Base-by-base conservation (phyloP, 192 early-diverging fungal genomes). In the Lobosporangium transversale region DNA sequence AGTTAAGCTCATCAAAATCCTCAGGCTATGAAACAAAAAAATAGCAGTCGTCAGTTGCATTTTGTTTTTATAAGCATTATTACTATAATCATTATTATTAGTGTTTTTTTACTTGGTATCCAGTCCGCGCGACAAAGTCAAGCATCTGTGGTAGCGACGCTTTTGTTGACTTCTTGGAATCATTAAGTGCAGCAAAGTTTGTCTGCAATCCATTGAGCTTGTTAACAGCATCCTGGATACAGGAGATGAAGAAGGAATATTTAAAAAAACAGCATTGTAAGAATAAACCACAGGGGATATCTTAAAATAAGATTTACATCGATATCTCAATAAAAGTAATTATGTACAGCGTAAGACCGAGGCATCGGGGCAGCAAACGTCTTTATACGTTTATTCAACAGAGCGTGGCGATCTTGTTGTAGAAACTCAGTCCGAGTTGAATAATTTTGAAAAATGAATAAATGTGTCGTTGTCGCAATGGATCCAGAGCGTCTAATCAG, bases 121-220 rank as follows among this genome's bases (percentile, higher is more conserved):
- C 93, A n/a, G 91, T 86, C 17, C 89, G 79, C 14, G 71, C 65
- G n/a, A 94, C 65, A 73, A 84, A 91, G 11, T 79, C 80, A 15
- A 80, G 37, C 85, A 93, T 87, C 69, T 93, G 90, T 12, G 88
- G 87, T 7, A 94, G 57, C 54, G 87, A 88, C 12, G 78, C 53
- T 23, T 82, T 79, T 71, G 92, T 90, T n/a, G 88, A 84, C 53
- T 91, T 89, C 40, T 90, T 84, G 24, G 95, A 67, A 47, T 85
- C 78, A 44, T 92, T 89, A 10, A 98, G 79, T 27, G 88, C 73
- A 20, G 88, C 81, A 61, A 93, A 90, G 85, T 95, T 99, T 27
- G 90, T 94, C 80, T 99, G 95, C 32, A 94, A 81, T 32, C 82
- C 70, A 81, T 96, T 97, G 58, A 99, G 84, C 61, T 87, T 83